Evolutionary conservation across 768 basidiomycete species (phyloP), one percentile per base, ranked within the genome.

Genomic region (Infundibulicybe gibba): DNA sequence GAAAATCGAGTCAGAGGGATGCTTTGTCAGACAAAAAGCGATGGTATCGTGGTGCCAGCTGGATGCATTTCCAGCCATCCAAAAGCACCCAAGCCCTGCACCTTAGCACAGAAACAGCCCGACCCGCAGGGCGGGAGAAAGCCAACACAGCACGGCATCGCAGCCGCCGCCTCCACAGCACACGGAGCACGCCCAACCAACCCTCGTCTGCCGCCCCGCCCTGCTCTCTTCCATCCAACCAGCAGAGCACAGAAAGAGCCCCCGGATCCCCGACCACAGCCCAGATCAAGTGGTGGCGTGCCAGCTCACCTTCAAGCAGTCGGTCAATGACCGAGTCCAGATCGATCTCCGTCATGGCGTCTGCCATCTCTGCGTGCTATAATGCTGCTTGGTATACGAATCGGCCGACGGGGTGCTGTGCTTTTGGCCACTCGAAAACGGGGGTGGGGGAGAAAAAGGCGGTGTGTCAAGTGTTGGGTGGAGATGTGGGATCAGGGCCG

Each of bases 311-410:
- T 86, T 98, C 95, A 54, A 97, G 77, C 53, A 98, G 79, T 51
- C 94, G 81, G 84, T 97, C 95, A 63, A 99, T 98, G 76, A 99
- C 93, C 68, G 93, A 94, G 79, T 99, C 95, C 52, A 98, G 82
- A 81, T 99, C 95, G 71, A 99, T 95, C 68, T 97, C 95, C 63
- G 87, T 87, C 51, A 81, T 72, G 56, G 83, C 74, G 61, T 91
- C 88, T 62, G 87, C 83, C 88, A 90, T 90, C 47, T 40, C 59
- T 64, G 48, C 52, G 39, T 46, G 49, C 50, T 38, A 49, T 44
- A 31, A 39, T 3, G 5, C 15, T 32, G 43, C 17, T 14, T 38
- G 35, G 43, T 49, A 41, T 32, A 44, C 43, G 39, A 12, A 42
- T 43, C 40, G 46, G n/a, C 37, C 40, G 45, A 48, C 42, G 21